Base-by-base conservation (phyloP, 2,329 filamentous ascomycete genomes). In the Trichophyton mentagrophytes region DNA sequence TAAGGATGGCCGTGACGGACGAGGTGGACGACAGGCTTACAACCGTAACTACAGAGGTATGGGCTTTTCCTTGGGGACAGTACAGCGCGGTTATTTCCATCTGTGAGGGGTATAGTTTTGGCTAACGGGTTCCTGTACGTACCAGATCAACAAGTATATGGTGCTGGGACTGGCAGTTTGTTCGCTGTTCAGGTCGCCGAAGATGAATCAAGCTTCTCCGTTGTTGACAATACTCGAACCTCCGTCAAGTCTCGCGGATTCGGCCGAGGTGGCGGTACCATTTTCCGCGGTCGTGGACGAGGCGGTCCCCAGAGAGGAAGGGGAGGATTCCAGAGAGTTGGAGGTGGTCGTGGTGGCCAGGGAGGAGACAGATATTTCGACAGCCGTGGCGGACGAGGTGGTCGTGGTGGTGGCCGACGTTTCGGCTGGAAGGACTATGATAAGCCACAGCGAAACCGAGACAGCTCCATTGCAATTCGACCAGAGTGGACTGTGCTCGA, bases 351-450 rank as follows among this genome's bases (percentile, higher is more conserved):
- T 65, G 82, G 85, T 69, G 86, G 85, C 60, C 85, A 89, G 70
- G 82, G 82, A 66, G 72, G 73, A 61, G 80, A 82, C 65, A 77
- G 79, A 64, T 81, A 81, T 67, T 89, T 90, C 71, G 88, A 93
- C 69, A 84, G 84, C 71, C 81, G 85, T 64, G 80, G 82, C 63
- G 87, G 82, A 59, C 81, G 85, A 60, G 85, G 86, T 69, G 85
- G 85, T 53, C 80, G 88, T 66, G 57, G 57, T 7, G 85, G 89
- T 63, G 88, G 89, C 58, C 87, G 93, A 67, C 85, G 93, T 68
- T 96, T 96, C 71, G 93, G 93, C 73, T 97, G 93, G 92, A 95
- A 93, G 78, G 93, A 99, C 74, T 96, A 90, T 73, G 93, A 99
- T 80, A 97, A 97, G 85, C 93, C 93, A 63, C 85, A 92, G 74